Conservation (phyloP, 495 filamentous ascomycete species). For the Hypoxylon subgilvum region DNA sequence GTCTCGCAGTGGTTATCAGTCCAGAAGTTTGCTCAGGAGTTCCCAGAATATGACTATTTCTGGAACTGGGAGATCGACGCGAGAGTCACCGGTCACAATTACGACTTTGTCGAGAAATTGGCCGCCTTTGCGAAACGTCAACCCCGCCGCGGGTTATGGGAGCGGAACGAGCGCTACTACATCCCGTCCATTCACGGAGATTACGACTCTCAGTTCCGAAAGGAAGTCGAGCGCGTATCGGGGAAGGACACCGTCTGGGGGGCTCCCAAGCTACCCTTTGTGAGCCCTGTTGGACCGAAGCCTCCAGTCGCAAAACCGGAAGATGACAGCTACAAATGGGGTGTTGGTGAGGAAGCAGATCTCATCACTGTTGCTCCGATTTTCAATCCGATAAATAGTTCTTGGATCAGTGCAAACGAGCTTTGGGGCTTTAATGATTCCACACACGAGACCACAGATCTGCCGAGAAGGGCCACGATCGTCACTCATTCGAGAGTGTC, state of each 20-base stretch:
- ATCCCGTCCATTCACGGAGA: slow-evolving; percentile 67
- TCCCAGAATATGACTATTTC: slow-evolving; percentile 74
- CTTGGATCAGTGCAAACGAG: slow-evolving; percentile 66
- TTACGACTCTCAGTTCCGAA: slow-evolving; percentile 60
- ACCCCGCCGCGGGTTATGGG: slow-evolving; percentile 74
- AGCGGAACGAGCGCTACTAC: slow-evolving; percentile 75
- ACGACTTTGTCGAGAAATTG: slow-evolving; percentile 69
- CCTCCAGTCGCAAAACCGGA: slow-evolving; percentile 60
- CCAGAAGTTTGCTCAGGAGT: slow-evolving; percentile 69
- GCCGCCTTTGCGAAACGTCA: slow-evolving; percentile 63
- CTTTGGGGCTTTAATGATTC: slow-evolving; percentile 67
- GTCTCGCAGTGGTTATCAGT: slow-evolving; percentile 63
- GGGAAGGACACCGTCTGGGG: slow-evolving; percentile 66
- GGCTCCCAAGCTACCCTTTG: slow-evolving; percentile 55
- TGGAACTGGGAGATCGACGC: slow-evolving; percentile 82
- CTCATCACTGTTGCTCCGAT: slow-evolving; percentile 73
- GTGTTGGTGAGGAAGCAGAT: slow-evolving; percentile 77
- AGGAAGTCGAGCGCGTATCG: slow-evolving; percentile 54
- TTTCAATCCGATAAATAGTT: slow-evolving; percentile 67
- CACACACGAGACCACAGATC: slow-evolving; percentile 50
- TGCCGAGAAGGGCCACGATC: slow-evolving; percentile 69
- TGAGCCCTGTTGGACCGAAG: slow-evolving; percentile 65
- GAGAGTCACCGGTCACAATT: slow-evolving; percentile 73
- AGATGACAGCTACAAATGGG: slow-evolving; percentile 72
- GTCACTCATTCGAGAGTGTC: slow-evolving; percentile 70